Percentiles rank a stretch among this genome's conserved stretches.
phyloP scores from a whole-genome alignment of 2,329 filamentous ascomycete species.

The Hawksworthiomyces lignivorus region DNA sequence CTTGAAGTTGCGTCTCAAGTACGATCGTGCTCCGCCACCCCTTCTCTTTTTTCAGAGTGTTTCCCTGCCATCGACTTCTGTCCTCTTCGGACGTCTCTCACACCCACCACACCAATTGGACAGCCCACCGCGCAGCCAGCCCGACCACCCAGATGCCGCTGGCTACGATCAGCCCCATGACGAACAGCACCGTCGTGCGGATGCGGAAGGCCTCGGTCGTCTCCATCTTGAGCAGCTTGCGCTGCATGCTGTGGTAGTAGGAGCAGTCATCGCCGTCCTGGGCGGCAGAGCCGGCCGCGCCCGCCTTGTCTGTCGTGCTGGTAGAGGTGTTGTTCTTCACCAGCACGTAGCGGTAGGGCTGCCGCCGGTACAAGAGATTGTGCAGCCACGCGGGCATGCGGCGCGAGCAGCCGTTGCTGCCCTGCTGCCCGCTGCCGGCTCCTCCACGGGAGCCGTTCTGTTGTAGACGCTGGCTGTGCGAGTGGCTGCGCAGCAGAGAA shows the following conservation, averaged over 20 bases:
- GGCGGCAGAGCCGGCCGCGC: conserved; percentile 4
- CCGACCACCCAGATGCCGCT: conserved; percentile 23
- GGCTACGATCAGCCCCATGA: conserved; percentile 32
- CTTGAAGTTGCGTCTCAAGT: no score
- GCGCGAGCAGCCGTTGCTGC: conserved; percentile 10
- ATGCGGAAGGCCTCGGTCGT: conserved; percentile 57
- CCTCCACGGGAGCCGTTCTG: conserved; percentile 18
- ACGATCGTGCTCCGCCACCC: no score
- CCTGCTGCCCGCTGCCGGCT: not conserved
- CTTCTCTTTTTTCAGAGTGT: no score
- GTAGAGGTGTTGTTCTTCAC: no score
- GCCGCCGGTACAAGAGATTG: conserved; percentile 31
- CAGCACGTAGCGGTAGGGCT: conserved; percentile 29
- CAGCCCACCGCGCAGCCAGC: conserved; percentile 16
- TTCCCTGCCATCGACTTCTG: no score
- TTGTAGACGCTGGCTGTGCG: no score
- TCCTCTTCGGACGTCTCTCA: no score
- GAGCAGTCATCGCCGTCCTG: conserved; percentile 19
- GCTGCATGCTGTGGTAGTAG: conserved; percentile 50
- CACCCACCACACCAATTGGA: not conserved
- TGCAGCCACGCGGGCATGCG: conserved; percentile 34
- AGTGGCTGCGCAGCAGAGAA: conserved; percentile 40
- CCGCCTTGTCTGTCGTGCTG: not conserved
- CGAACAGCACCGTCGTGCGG: conserved; percentile 44
- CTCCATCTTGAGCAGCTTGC: conserved; percentile 55